Percentiles rank a stretch among this genome's conserved stretches.
Conservation (phyloP, 352 stramenopile genomes). For the Globisporangium sylvaticum region DNA sequence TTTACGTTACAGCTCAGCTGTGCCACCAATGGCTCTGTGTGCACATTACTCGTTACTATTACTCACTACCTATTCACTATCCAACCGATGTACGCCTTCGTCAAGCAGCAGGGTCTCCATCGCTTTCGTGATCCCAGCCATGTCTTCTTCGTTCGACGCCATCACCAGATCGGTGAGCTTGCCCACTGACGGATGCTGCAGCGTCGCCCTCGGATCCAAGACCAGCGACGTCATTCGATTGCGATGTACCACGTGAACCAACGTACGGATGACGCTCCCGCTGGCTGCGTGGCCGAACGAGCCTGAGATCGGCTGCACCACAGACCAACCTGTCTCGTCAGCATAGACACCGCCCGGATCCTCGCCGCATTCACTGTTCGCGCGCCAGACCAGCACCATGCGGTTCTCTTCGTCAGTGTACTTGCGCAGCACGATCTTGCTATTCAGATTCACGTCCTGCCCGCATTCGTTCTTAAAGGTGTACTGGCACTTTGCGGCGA, state of each 20-base stretch:
- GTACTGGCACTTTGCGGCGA: slow-evolving; percentile 8
- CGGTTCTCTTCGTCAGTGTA: not conserved
- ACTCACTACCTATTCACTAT: no score
- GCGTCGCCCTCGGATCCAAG: not conserved
- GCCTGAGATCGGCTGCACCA: not conserved
- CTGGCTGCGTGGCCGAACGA: not conserved
- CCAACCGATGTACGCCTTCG: not conserved
- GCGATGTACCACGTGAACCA: slow-evolving; percentile 3
- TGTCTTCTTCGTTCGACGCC: slow-evolving; percentile 3
- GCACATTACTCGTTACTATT: no score
- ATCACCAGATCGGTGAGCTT: not conserved
- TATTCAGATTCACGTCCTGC: slow-evolving; percentile 1
- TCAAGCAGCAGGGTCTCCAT: slow-evolving; percentile 11
- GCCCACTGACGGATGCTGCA: not conserved
- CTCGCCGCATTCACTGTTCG: not conserved
- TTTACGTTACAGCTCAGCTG: no score
- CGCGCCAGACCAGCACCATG: slow-evolving; percentile 16
- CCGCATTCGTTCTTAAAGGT: not conserved
- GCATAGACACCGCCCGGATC: not conserved
- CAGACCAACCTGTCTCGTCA: slow-evolving; percentile 14
- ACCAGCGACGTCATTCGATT: not conserved
- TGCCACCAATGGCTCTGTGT: no score
- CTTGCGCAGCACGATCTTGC: slow-evolving; percentile 13
- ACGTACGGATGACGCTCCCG: slow-evolving; percentile 8
- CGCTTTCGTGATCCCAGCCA: not conserved